Percentiles rank a stretch among this genome's conserved stretches.
Conservation (phyloP, 805 yeast species). For the Pichia insulana region DNA sequence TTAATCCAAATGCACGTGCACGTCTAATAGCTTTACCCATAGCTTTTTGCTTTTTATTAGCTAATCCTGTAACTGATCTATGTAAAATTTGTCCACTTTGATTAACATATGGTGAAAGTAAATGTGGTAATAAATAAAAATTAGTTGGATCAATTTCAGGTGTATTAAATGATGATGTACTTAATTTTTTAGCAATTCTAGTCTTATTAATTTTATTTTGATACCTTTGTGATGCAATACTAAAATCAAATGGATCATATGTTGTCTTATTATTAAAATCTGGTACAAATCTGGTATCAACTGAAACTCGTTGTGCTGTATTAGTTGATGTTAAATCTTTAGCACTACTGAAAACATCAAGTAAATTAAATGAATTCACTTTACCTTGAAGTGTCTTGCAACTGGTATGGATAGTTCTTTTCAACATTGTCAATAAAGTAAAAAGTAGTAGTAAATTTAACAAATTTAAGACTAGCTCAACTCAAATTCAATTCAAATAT, state of each 20-base stretch:
- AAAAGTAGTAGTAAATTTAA: no score
- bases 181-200: slow-evolving; percentile 16
- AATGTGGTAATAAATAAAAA: slow-evolving; percentile 63
- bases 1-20: slow-evolving; percentile 70
- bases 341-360: slow-evolving; percentile 6
- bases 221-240: slow-evolving; percentile 46
- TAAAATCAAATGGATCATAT: slow-evolving; percentile 79
- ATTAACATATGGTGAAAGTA: slow-evolving; percentile 56
- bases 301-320: slow-evolving; percentile 9
- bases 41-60: slow-evolving; percentile 56
- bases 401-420: slow-evolving; percentile 4
- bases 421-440: background rate
- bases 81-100: slow-evolving; percentile 72
- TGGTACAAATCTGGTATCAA: slow-evolving; percentile 28
- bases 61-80: slow-evolving; percentile 62
- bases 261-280: slow-evolving; percentile 37
- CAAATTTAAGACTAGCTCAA: no score
- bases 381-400: background rate
- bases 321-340: slow-evolving; percentile 2
- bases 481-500: no score
- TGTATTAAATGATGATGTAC: slow-evolving; percentile 27
- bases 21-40: slow-evolving; percentile 72
- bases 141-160: slow-evolving; percentile 57
- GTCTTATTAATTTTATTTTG: slow-evolving; percentile 30
- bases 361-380: no score